Base-by-base conservation (phyloP, 2,329 filamentous ascomycete genomes). In the Phialophora tarda region DNA sequence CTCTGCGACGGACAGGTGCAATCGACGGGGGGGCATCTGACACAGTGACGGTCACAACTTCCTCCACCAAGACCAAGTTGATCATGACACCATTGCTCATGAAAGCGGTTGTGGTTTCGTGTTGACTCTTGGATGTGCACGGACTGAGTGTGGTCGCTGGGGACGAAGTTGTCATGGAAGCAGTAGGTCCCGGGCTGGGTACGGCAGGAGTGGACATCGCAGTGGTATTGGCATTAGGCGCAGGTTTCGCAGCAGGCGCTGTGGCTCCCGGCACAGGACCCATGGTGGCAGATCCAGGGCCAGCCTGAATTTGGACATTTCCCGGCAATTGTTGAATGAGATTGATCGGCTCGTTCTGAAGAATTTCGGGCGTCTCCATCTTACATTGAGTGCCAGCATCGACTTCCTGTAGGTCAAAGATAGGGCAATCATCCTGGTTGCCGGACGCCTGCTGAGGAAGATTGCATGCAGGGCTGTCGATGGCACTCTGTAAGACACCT, bases 371-470 rank as follows among this genome's bases (percentile, higher is more conserved):
- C 0, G 88, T 68, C 0, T 85, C 75, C 74, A 94, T 84, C 59
- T 82, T 81, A 81, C 93, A 96, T 65, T 85, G 72, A 1, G 76
- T 72, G 74, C 85, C 83, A 56, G 34, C 41, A 0, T 78, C 77
- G 28, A 87, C 82, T 60, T 78, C 78, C 76, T 93, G 88, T 63
- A 96, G 81, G 60, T 83, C 81, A 79, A 97, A 97, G 32, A 95
- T 72, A 0, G 86, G 79, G 80, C 93, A 97, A 77, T 93, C 92
- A 51, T 83, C 74, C 54, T 96, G 87, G 50, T 82, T 74, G 38
- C 93, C 93, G 10, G 86, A 88, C 21, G 54, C 54, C n/a, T 61
- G 59, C 12, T 26, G 34, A 0, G 74, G 75, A 77, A 88, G 90
- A 59, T 89, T 94, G 84, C 93, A 97, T 7, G 82, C 85, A 14